Evolutionary conservation across 2,329 filamentous ascomycete genomes (phyloP), one percentile per base, ranked within the genome.

Genomic region (Basipetospora chlamydospora): DNA sequence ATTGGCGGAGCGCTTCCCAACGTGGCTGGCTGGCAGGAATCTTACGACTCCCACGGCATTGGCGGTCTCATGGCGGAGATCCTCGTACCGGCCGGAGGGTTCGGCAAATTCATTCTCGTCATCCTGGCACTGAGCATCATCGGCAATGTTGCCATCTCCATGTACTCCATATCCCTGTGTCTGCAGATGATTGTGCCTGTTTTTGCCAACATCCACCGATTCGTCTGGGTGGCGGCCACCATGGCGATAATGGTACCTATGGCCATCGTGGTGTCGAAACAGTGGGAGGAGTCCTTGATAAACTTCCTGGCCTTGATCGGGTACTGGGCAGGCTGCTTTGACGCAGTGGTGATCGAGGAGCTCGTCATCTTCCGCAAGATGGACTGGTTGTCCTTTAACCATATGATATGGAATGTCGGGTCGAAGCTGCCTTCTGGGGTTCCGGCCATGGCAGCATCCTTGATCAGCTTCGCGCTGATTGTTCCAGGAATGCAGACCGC

Each of bases 321-420:
- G 26, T 66, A 66, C 44, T 66, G 63, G 63, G 54, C 52, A 1
- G 59, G 58, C 3, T 61, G 58, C 17, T 66, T 65, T 38, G 48
- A 62, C 18, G 59, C 55, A 3, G 49, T 63, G 8, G 39, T 65
- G 3, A 44, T 63, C 20, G 49, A 52, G 17, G 64, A 67, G 46
- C 47, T 63, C n/a, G 43, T 64, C 5, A 44, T 62, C 1, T 64
- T 66, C 43, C 57, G 63, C 4, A 47, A 48, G 18, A 49, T 55
- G 44, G 53, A 65, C 41, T 64, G 55, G 40, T 43, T 46, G 3
- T 52, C 51, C 4, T 64, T 55, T 41, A 59, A 66, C 25, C 56
- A 54, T 10, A 44, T 48, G 6, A 54, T 58, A 36, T 67, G 64
- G 64, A 61, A 67, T 18, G 55, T 61, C 1, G 53, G 54, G 8